phyloP scores from a whole-genome alignment of 768 basidiomycete species.

The Lactifluus volemus region DNA sequence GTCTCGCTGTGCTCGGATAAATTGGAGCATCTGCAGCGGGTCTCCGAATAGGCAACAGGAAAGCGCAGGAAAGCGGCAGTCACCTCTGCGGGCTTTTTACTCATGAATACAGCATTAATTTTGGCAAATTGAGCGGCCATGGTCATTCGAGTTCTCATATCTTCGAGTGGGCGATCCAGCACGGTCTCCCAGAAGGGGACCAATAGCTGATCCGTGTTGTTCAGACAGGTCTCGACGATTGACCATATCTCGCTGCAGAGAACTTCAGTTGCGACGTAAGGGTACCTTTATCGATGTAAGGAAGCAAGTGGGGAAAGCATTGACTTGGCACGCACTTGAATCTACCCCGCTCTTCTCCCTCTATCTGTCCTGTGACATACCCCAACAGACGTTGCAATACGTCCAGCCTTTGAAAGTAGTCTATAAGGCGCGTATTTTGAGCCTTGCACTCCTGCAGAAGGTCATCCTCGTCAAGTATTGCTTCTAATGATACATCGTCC shows the following conservation, averaged over 20 bases:
- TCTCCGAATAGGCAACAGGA: slow-evolving; percentile 26
- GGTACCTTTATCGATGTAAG: slow-evolving; percentile 55
- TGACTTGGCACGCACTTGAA: slow-evolving; percentile 59
- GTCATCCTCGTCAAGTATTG: slow-evolving; percentile 90
- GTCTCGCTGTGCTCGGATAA: slow-evolving; percentile 76
- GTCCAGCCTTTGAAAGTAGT: slow-evolving; percentile 77
- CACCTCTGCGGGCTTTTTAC: slow-evolving; percentile 86
- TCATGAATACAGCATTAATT: slow-evolving; percentile 82
- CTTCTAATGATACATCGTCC: slow-evolving; percentile 82
- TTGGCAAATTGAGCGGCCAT: slow-evolving; percentile 94
- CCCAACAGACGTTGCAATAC: slow-evolving; percentile 72
- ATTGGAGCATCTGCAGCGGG: slow-evolving; percentile 73
- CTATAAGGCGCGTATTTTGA: slow-evolving; percentile 82
- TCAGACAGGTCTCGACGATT: slow-evolving; percentile 83
- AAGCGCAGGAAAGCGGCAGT: slow-evolving; percentile 26
- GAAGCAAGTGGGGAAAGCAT: slow-evolving; percentile 1
- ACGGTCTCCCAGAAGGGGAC: slow-evolving; percentile 89
- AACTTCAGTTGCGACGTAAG: slow-evolving; percentile 89
- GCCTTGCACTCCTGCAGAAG: slow-evolving; percentile 92
- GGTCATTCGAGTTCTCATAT: slow-evolving; percentile 79
- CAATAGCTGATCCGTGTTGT: slow-evolving; percentile 60
- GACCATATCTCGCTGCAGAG: slow-evolving; percentile 95
- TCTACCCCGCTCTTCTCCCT: slow-evolving; percentile 64
- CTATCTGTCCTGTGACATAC: slow-evolving; percentile 83
- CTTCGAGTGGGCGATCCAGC: slow-evolving; percentile 68